These are phyloP conservation scores for Macrolepiota fuliginosa DNA, from an alignment of 768 basidiomycete species.

Conservation along the genomic window DNA sequence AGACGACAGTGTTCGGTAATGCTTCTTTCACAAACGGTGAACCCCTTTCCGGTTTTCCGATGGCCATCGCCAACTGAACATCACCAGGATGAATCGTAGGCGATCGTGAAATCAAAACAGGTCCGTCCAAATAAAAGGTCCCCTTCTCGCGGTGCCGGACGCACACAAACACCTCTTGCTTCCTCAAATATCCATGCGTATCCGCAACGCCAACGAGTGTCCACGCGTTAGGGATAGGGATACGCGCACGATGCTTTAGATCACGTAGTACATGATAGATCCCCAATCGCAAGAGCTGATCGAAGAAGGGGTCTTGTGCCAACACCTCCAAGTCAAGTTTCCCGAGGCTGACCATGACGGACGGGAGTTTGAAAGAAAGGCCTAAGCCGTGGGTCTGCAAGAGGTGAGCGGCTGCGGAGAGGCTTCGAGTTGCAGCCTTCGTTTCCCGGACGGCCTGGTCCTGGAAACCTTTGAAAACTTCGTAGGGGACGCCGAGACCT, in stretches of 20 bases:
- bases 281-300: conserved; percentile 47
- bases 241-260: conserved; percentile 64
- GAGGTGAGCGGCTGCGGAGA: conserved; percentile 42
- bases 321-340: conserved; percentile 41
- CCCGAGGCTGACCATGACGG: conserved; percentile 43
- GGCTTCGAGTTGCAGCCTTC: conserved; percentile 35
- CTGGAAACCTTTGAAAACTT: conserved; percentile 53
- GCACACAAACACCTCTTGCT: conserved; percentile 60
- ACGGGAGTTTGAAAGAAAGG: conserved; percentile 49
- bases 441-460: conserved; percentile 46
- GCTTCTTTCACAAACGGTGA: conserved; percentile 51
- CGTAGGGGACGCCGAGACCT: conserved; percentile 53
- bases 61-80: conserved; percentile 53
- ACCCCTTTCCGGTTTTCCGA: conserved; percentile 49
- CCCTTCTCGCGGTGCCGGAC: conserved; percentile 38
- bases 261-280: conserved; percentile 60
- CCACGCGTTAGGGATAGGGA: conserved; percentile 59
- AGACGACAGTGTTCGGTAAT: conserved; percentile 59
- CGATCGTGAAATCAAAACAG: conserved; percentile 54
- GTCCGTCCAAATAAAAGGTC: conserved; percentile 48
- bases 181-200: conserved; percentile 46
- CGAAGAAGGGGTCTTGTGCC: conserved; percentile 41
- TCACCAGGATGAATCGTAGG: conserved; percentile 71
- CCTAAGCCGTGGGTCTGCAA: conserved; percentile 59
- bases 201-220: conserved; percentile 74